Evolutionary conservation across 129 eudicot genomes (phyloP), one percentile per base, ranked within the genome.

Genomic region (Lonicera japonica): DNA sequence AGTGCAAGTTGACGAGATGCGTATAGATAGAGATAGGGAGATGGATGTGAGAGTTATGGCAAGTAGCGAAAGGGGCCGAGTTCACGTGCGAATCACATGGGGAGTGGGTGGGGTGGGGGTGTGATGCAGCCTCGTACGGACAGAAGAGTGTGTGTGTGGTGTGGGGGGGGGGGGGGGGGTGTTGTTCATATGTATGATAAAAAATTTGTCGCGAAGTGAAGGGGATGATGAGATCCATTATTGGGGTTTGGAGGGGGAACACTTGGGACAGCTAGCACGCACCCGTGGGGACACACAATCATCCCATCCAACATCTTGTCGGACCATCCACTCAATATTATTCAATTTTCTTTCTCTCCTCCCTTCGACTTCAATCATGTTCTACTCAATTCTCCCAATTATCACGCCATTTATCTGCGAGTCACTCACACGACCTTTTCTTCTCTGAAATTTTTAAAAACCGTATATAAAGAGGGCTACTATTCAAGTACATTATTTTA

Each of bases 181-280:
- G n/a, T n/a, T n/a, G n/a, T n/a, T n/a, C 36, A 29, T 29, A 29
- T 29, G 36, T 29, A 29, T 29, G 36, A 29, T 29, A 29, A 17
- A 6, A 4, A 18, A 21, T 51, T 66, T 63, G 57, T 43, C 74
- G 71, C 20, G 39, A 21, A 19, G 52, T 11, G 67, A 40, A 10
- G 15, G 70, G 5, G n/a, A n/a, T n/a, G n/a, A n/a, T n/a, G n/a
- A 58, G 79, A 73, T 72, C 70, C 57, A 80, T 80, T 34, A 80
- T 64, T 76, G 80, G 65, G 58, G 73, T 41, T 62, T 45, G 51
- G 16, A 12, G 61, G 68, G 56, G 94, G 80, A 66, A 81, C 94
- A 85, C 94, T 88, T 81, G 85, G 94, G 88, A 81, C 85, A 75
- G 76, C 75, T 73, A 77, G 68, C 84, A 81, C 78, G 72, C 84